Conservation (phyloP, 2,329 filamentous ascomycete species). For the Dactylellina sp. region DNA sequence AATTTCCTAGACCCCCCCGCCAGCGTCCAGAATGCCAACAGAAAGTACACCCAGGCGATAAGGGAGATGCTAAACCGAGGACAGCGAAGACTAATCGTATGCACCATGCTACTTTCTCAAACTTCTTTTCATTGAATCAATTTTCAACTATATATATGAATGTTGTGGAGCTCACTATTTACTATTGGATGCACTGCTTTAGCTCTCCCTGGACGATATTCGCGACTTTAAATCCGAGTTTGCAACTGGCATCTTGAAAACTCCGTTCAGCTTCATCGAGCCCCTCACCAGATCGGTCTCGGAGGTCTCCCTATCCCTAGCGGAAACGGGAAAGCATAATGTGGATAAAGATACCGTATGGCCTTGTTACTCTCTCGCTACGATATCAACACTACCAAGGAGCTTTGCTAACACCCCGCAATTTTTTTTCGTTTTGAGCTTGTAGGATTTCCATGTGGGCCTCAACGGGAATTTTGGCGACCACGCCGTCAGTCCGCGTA, state of each 20-base stretch:
- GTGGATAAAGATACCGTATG: conserved; percentile 77
- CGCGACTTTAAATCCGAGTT: conserved; percentile 45
- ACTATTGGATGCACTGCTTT: background rate
- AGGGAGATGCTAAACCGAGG: conserved; percentile 75
- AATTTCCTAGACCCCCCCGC: conserved; percentile 59
- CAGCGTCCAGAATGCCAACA: conserved; percentile 58
- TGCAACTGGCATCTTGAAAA: conserved; percentile 76
- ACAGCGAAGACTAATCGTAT: conserved; percentile 75
- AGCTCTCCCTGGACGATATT: conserved; percentile 55
- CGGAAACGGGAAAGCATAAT: conserved; percentile 79
- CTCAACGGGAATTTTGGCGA: conserved; percentile 96
- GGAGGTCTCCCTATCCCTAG: conserved; percentile 83
- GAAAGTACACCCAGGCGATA: conserved; percentile 58
- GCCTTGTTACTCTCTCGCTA: conserved; percentile 8
- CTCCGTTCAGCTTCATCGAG: conserved; percentile 87
- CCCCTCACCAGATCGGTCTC: conserved; percentile 93
- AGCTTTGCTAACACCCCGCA: background rate
- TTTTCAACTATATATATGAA: background rate
- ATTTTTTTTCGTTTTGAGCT: background rate
- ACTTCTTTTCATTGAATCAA: background rate
- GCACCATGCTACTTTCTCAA: conserved; percentile 60
- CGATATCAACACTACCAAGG: background rate
- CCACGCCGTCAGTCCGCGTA: conserved; percentile 92
- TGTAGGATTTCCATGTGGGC: conserved; percentile 85
- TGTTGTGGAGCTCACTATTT: background rate